phyloP scores from a whole-genome alignment of 2,329 filamentous ascomycete genomes.

The Alternaria metachromatica region DNA sequence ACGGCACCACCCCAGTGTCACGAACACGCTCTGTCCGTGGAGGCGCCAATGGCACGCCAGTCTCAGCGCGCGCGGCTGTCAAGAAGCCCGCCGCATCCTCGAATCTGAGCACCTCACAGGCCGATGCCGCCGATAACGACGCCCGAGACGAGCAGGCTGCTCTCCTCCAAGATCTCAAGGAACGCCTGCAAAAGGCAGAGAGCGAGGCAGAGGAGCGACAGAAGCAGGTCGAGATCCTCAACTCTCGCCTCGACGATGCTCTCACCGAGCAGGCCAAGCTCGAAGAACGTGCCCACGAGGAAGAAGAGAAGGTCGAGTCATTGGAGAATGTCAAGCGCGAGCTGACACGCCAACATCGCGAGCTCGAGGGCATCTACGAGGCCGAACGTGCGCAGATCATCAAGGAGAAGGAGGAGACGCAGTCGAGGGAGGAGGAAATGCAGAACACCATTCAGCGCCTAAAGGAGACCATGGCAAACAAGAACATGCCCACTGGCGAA shows the following conservation, averaged over 20 bases:
- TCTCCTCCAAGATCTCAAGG: constrained; percentile 82
- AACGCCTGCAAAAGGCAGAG: constrained; percentile 82
- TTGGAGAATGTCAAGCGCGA: constrained; percentile 88
- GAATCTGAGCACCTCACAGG: constrained; percentile 44
- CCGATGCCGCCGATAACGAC: constrained; percentile 61
- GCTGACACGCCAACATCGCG: constrained; percentile 79
- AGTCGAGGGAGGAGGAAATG: constrained; percentile 86
- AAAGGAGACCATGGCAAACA: constrained; percentile 85
- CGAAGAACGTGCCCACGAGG: constrained; percentile 87
- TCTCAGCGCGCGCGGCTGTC: constrained; percentile 49
- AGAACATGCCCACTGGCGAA: constrained; percentile 63
- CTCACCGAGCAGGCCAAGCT: constrained; percentile 81
- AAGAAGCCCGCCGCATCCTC: constrained; percentile 46
- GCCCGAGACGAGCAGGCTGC: constrained; percentile 80
- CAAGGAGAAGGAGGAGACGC: constrained; percentile 90
- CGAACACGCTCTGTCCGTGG: constrained; percentile 43
- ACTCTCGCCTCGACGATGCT: constrained; percentile 85
- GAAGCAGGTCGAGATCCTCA: constrained; percentile 84
- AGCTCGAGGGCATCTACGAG: constrained; percentile 93
- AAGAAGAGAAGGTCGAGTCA: constrained; percentile 80
- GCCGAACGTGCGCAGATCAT: constrained; percentile 84
- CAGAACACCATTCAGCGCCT: constrained; percentile 87
- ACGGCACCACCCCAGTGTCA: constrained; percentile 36
- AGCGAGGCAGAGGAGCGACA: constrained; percentile 76
- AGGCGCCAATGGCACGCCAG: constrained; percentile 40